Base-by-base conservation (phyloP, 1,284 basidiomycete species). In the Ceratobasidium papillatum region DNA sequence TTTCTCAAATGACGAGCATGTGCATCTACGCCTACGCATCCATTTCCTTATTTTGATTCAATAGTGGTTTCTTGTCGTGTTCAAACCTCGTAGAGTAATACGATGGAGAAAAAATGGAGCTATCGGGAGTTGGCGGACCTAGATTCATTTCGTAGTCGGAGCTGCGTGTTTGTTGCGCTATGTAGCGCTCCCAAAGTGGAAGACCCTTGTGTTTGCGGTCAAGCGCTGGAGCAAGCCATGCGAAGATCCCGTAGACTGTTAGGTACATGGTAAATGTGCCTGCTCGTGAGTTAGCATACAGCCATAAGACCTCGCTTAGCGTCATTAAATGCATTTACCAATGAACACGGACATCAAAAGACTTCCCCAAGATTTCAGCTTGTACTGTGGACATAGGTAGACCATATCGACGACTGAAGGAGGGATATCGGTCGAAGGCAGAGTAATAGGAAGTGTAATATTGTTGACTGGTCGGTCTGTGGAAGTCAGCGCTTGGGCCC, bases 231-330 rank as follows among this genome's bases (percentile, higher is more conserved):
- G 27, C 62, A 19, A 64, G 4, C 62, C 62, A 64, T 9, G 41
- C 36, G 27, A 66, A 66, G 1, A 66, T 49, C 11, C 64, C 64
- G 19, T 52, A 66, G 8, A 66, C 30, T 3, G 64, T 54, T n/a
- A 54, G 34, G 25, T 66, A 66, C 64, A 66, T 66, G 1, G 47
- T 54, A 27, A 51, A 66, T 14, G 64, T 66, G 43, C 64, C 64
- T 66, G 22, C n/a, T 12, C 9, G 22, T 32, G n/a, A 17, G 22
- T 25, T 27, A 32, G 11, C 11, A 1, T 38, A 1, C 1, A 25
- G 7, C 11, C 8, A 1, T 2, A n/a, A 25, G 27, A 9, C 19
- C 43, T 14, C 8, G 41, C 7, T 14, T 43, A 25, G 5, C 1
- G n/a, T 32, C 3, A 58, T 38, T 59, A 36, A 22, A 38, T 8